A percentile compares a stretch with the other conserved stretches of the same genome.
phyloP scores from a whole-genome alignment of 2,329 filamentous ascomycete genomes.

The Teratosphaeria gauchensis region DNA sequence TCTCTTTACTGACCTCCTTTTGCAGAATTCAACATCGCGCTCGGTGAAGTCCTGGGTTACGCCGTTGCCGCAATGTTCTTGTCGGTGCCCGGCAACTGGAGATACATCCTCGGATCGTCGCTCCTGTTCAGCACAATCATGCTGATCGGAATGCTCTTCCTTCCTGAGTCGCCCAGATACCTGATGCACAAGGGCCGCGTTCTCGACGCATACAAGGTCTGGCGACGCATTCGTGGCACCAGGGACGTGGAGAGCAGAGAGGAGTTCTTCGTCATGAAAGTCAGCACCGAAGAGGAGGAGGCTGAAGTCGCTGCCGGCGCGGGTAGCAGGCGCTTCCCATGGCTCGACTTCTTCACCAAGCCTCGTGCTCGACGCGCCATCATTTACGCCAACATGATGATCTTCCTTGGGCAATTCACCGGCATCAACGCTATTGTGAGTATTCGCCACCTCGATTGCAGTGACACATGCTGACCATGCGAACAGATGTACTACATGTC shows the following conservation, averaged over 20 bases:
- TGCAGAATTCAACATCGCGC: slow-evolving; percentile 59
- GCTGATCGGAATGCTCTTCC: slow-evolving; percentile 53
- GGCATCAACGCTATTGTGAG: slow-evolving; percentile 52
- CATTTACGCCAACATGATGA: slow-evolving; percentile 60
- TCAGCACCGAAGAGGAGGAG: slow-evolving; percentile 47
- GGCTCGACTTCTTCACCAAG: slow-evolving; percentile 65
- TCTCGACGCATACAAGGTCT: slow-evolving; percentile 56
- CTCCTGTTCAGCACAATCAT: slow-evolving; percentile 59
- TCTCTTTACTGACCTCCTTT: not conserved
- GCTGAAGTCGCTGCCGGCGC: slow-evolving; percentile 42
- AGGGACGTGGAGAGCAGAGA: slow-evolving; percentile 48
- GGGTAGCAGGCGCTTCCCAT: slow-evolving; percentile 50
- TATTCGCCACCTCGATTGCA: not conserved
- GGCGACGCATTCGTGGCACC: slow-evolving; percentile 61
- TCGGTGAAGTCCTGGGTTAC: slow-evolving; percentile 65
- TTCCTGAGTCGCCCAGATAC: slow-evolving; percentile 60
- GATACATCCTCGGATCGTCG: slow-evolving; percentile 64
- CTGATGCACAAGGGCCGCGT: slow-evolving; percentile 57
- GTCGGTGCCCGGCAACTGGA: slow-evolving; percentile 59
- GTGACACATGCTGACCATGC: not conserved
- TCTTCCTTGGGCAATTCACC: slow-evolving; percentile 60
- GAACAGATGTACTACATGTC: slow-evolving; percentile 58
- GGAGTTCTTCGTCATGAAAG: slow-evolving; percentile 65
- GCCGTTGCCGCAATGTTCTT: slow-evolving; percentile 65
- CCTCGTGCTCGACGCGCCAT: slow-evolving; percentile 57